Percentiles rank a stretch among this genome's conserved stretches.
These are phyloP conservation scores for Pulicaria dysenterica DNA, from an alignment of 129 eudicot species.

Conservation along the genomic window DNA sequence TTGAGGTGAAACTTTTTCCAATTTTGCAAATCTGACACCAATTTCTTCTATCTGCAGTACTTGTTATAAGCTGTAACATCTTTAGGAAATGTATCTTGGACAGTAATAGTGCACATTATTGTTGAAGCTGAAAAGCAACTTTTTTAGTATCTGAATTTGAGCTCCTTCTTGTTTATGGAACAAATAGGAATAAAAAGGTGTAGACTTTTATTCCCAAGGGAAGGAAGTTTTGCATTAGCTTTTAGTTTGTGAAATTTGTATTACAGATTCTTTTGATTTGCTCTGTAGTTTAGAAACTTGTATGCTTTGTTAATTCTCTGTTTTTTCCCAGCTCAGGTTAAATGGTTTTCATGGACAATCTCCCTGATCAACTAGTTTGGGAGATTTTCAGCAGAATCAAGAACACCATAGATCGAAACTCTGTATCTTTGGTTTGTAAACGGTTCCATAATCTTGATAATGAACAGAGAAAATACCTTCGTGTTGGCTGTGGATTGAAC, in stretches of 20 bases:
- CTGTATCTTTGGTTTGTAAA: constrained; percentile 63
- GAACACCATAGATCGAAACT: constrained; percentile 51
- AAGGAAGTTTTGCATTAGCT: too few species aligned
- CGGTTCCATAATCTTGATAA: constrained; percentile 64
- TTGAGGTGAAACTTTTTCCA: too few species aligned
- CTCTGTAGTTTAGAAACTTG: neutral
- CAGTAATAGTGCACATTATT: neutral
- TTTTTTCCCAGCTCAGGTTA: constrained; percentile 40
- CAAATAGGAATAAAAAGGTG: neutral
- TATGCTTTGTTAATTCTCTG: constrained; percentile 3
- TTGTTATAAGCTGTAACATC: neutral
- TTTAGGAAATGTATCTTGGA: neutral
- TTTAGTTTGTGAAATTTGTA: neutral
- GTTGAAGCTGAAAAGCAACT: neutral
- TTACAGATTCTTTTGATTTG: neutral
- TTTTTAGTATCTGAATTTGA: neutral
- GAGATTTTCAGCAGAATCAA: constrained; percentile 60
- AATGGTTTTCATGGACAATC: constrained; percentile 52
- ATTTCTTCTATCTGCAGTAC: neutral
- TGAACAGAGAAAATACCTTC: constrained; percentile 56
- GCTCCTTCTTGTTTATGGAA: neutral
- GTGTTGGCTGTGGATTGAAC: constrained; percentile 77
- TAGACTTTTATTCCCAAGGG: neutral
- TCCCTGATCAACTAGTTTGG: constrained; percentile 71
- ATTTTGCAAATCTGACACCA: neutral